Conservation (phyloP, 345 rosid species). For the Hevea brasiliensis region DNA sequence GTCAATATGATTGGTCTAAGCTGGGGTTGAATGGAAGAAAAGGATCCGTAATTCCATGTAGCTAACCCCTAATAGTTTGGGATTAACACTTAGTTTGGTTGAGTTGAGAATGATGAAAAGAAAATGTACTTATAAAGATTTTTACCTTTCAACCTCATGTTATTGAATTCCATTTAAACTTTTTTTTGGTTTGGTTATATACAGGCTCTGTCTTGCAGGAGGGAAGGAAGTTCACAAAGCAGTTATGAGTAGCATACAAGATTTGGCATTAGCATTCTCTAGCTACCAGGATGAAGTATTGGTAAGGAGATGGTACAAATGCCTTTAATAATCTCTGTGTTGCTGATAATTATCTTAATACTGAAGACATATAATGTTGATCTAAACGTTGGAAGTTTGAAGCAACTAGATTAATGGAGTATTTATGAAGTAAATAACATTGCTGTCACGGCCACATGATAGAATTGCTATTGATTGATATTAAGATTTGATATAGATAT, state of each 20-base stretch:
- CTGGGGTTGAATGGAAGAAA: neutral
- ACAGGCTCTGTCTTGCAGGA: slow-evolving; percentile 89
- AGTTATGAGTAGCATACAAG: slow-evolving; percentile 58
- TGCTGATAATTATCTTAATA: neutral
- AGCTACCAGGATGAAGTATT: slow-evolving; percentile 78
- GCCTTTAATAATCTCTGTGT: slow-evolving; percentile 10
- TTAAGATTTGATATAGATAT: too few species aligned
- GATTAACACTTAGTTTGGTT: neutral
- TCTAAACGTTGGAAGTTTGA: too few species aligned
- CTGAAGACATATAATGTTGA: neutral
- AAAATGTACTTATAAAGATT: slow-evolving; percentile 1
- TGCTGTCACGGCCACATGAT: too few species aligned
- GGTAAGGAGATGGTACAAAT: slow-evolving; percentile 44
- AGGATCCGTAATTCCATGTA: neutral
- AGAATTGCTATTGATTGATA: too few species aligned
- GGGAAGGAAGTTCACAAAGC: slow-evolving; percentile 64
- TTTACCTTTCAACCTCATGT: slow-evolving; percentile 10
- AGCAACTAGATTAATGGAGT: too few species aligned
- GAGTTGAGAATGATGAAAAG: neutral
- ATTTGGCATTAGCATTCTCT: slow-evolving; percentile 59
- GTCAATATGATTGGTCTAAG: neutral
- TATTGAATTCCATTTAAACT: slow-evolving; percentile 17
- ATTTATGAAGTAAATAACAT: neutral
- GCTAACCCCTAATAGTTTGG: neutral
- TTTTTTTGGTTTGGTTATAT: slow-evolving; percentile 39